Base-by-base conservation (phyloP, 192 early-diverging fungal species). In the Linnemannia elongata region DNA sequence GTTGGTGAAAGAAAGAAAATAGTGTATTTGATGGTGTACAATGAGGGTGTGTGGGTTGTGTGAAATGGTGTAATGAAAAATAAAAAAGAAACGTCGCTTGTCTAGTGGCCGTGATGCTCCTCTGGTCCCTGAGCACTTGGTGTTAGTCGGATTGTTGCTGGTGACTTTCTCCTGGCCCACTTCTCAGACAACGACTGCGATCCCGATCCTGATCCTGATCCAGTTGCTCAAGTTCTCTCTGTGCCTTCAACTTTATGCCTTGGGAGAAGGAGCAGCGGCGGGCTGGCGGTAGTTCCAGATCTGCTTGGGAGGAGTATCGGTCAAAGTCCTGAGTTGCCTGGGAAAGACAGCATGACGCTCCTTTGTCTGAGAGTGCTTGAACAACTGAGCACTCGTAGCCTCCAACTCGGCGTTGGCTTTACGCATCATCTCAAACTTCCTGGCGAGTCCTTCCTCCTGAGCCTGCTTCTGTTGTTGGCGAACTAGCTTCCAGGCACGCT, bases 241-340 rank as follows among this genome's bases (percentile, higher is more conserved):
- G 17, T 18, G 49, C 18, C 13, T 52, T 60, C 55, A 30, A 24
- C n/a, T 22, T 86, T 70, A 86, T 86, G 83, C 83, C 71, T 86
- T 86, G 33, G 77, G 33, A 22, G 77, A 6, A 45, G 72, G 33
- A 22, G 76, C 30, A 66, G 39, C 54, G 70, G 70, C 44, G 45
- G 79, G 45, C 49, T 91, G 90, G 30, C 87, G 77, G 80, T 94
- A 94, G 84, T 96, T 91, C 95, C 95, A 96, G 76, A 93, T 92
- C 79, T 90, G 86, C 49, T 89, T 90, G 22, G 94, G 88, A 17
- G 95, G 94, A 9, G 95, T 96, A 78, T 95, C 95, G 4, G 94
- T 95, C 39, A 94, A 92, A 73, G 94, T 94, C 63, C 93, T 94
- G 90, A 95, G 92, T 85, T 94, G 92, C 17, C 92, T 90, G 22